Evolutionary conservation across 345 rosid species (phyloP), one percentile per base, ranked within the genome.

Genomic region (Clausena lansium): DNA sequence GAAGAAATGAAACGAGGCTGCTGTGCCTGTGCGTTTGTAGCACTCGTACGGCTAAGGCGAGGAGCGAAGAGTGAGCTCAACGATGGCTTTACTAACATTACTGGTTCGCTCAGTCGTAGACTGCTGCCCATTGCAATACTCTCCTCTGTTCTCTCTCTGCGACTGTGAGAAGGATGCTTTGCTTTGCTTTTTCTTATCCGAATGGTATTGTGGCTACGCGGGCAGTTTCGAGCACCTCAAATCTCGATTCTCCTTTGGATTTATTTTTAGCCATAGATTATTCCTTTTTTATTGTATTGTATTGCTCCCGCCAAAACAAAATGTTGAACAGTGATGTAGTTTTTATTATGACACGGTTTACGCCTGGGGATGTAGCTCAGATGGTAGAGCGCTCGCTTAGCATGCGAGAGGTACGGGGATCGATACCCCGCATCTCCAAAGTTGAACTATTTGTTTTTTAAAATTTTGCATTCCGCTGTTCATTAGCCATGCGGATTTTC

Each of bases 361-460:
- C 4, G 32, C 5, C 5, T 0, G 84, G 81, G 86, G 85, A 81
- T 82, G 81, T 83, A 84, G 85, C 87, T 83, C 87, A 87, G 83
- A 80, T 85, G 88, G 87, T 87, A 83, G 88, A 85, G 88, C 84
- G 85, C 84, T 85, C 82, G 85, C 84, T 81, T 87, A 81, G 84
- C 85, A 87, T 81, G 84, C 83, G 84, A 85, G 88, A 82, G 88
- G 85, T 77, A 83, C 81, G 24, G 67, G 69, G 78, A 78, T 73
- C 74, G 69, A 74, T 79, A 67, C 68, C 68, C 71, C 77, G 59
- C 81, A 64, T 78, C 77, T 72, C 66, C 77, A 71, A 11, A 11
- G 1, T 13, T 45, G 0, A 13, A 3, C 0, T 10, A 2, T 41
- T 41, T 0, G 14, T 41, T 41, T 10, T 11, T 13, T 30, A 5